phyloP scores from a whole-genome alignment of 805 yeast species.

The Wickerhamiella sorbophila region DNA sequence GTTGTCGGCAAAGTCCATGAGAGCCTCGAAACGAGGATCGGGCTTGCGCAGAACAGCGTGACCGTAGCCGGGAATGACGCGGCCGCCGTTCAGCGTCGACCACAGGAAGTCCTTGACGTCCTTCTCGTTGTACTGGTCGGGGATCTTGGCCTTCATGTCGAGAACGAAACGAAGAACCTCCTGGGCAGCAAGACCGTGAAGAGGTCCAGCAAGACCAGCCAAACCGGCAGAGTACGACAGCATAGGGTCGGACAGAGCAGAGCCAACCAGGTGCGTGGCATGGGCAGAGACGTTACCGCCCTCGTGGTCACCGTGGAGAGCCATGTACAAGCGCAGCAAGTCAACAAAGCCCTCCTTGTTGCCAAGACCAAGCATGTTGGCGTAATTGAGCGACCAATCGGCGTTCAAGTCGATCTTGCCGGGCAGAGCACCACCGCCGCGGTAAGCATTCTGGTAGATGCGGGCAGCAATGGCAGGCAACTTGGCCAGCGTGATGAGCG shows the following conservation, averaged over 20 bases:
- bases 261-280: conserved; percentile 74
- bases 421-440: conserved; percentile 35
- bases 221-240: conserved; percentile 68
- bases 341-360: conserved; percentile 39
- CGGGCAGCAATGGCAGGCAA: conserved; percentile 63
- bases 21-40: conserved; percentile 78
- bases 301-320: conserved; percentile 79
- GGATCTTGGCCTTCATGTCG: conserved; percentile 47
- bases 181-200: conserved; percentile 80
- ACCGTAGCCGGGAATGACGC: conserved; percentile 83
- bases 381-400: conserved; percentile 65
- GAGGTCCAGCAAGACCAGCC: conserved; percentile 77
- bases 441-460: conserved; percentile 50
- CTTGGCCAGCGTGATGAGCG: conserved; percentile 53
- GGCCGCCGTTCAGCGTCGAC: conserved; percentile 66
- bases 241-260: conserved; percentile 68
- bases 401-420: conserved; percentile 39
- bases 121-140: conserved; percentile 55
- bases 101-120: conserved; percentile 64
- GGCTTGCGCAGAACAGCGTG: conserved; percentile 81
- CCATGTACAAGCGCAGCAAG: conserved; percentile 64
- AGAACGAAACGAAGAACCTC: conserved; percentile 73
- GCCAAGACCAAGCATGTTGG: conserved; percentile 47
- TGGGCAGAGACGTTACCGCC: conserved; percentile 85
- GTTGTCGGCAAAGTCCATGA: conserved; percentile 57